Evolutionary conservation across 306 rosid species (phyloP), one percentile per base, ranked within the genome.

Genomic region (Gleditsia sinensis): DNA sequence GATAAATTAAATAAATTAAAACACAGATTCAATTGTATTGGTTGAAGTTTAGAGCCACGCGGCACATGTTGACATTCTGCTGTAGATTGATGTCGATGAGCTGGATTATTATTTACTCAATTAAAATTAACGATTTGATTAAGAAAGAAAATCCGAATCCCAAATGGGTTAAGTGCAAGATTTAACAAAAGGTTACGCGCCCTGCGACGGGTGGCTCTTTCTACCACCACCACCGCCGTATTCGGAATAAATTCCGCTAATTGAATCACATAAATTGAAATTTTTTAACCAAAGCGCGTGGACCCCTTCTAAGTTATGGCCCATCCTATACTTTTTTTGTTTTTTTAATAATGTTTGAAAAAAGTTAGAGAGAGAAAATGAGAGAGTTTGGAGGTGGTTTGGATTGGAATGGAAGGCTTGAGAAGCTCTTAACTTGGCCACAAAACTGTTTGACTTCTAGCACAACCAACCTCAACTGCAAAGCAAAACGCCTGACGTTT

Each of bases 161-260:
- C 37, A 16, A 72, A 55, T 34, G 50, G 76, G 53, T 5, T 81
- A 76, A 73, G 76, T 77, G 68, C 36, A 71, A 77, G 80, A 9
- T 39, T 61, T 54, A 16, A 77, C 72, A 67, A 5, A 23, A 39
- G 67, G n/a, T 8, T 16, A 82, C 76, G 82, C 76, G 79, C 49
- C 66, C 19, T 46, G 7, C 20, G 1, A 19, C 39, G 27, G 16
- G 53, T 51, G 75, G 39, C 51, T 61, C 39, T 50, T 32, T 65
- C 45, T 21, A 77, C 71, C 86, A 64, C 83, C 79, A 62, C 78
- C 76, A 71, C 82, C 82, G 71, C 78, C 51, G 1, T 33, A 75
- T 82, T 71, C 84, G 82, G 88, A 85, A 75, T 71, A 77, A 81
- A 75, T 78, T 73, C 81, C 84, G 82, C 75, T 75, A 13, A 66